Conservation (phyloP, 768 basidiomycete species). For the Melanogaster broomeanus region DNA sequence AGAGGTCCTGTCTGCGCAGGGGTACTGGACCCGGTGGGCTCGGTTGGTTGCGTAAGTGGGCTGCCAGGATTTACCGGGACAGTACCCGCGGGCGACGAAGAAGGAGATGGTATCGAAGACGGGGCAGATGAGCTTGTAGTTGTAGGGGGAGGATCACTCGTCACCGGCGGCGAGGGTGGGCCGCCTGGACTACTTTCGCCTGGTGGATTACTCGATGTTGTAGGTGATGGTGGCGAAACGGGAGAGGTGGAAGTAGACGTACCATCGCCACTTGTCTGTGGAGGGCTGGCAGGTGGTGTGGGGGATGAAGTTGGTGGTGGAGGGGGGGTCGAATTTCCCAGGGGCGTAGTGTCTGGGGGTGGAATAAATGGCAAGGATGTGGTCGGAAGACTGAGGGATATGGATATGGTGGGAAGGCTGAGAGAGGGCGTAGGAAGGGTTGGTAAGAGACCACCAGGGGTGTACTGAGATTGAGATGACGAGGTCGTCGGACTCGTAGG, state of each 20-base stretch:
- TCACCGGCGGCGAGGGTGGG: neutral
- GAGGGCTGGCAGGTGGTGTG: neutral
- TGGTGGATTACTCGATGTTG: neutral
- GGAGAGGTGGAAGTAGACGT: neutral
- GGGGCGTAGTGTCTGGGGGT: too few species aligned
- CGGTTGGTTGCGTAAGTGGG: neutral
- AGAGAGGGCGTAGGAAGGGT: too few species aligned
- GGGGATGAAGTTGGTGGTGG: neutral
- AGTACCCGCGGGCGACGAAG: neutral
- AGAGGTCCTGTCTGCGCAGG: neutral
- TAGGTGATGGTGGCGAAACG: neutral
- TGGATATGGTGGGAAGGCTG: too few species aligned
- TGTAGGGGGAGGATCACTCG: too few species aligned
- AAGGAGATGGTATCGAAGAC: neutral
- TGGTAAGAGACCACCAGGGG: too few species aligned
- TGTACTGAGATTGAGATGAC: neutral
- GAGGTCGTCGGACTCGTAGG: neutral
- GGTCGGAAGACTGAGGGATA: too few species aligned
- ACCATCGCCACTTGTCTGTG: too few species aligned
- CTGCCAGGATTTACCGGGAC: neutral
- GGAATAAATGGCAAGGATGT: too few species aligned
- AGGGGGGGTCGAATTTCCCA: too few species aligned
- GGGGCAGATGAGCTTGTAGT: neutral
- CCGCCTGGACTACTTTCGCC: too few species aligned
- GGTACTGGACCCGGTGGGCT: neutral